These are phyloP conservation scores for Paulownia fortunei DNA, from an alignment of 257 asterid species.

Conservation along the genomic window DNA sequence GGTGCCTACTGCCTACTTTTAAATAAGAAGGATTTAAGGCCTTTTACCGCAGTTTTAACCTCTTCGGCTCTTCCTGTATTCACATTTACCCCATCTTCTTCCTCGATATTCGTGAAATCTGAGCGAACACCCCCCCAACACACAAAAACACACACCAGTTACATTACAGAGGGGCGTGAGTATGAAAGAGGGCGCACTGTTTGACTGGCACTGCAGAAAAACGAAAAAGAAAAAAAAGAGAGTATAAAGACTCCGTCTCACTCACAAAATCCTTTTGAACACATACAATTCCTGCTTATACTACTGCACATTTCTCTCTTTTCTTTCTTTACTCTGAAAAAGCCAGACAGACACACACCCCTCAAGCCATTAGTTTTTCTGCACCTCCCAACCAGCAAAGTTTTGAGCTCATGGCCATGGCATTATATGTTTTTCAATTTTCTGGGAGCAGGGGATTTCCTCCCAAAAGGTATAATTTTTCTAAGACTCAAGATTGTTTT, in stretches of 20 bases:
- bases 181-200: constrained; percentile 1
- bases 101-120: constrained; percentile 36
- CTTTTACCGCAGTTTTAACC: constrained; percentile 8
- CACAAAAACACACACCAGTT: not conserved
- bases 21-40: not conserved
- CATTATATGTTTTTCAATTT: constrained; percentile 32
- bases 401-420: constrained; percentile 28
- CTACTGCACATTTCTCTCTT: constrained; percentile 2
- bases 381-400: not conserved
- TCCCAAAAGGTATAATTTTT: constrained; percentile 32
- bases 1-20: not conserved
- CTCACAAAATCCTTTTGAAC: constrained; percentile 38
- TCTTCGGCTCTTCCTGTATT: constrained; percentile 14
- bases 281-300: not conserved
- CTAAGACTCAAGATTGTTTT: not conserved
- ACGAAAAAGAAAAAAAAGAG: not conserved
- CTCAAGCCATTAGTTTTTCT: not conserved
- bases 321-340: constrained; percentile 20
- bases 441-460: constrained; percentile 33
- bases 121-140: constrained; percentile 24
- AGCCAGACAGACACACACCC: not conserved
- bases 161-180: constrained; percentile 8
- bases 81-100: constrained; percentile 33
- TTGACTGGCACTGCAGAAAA: constrained; percentile 1
- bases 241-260: constrained; percentile 16